These are phyloP conservation scores for Leucosporidium creatinivorum DNA, from an alignment of 768 basidiomycete species.

Conservation along the genomic window DNA sequence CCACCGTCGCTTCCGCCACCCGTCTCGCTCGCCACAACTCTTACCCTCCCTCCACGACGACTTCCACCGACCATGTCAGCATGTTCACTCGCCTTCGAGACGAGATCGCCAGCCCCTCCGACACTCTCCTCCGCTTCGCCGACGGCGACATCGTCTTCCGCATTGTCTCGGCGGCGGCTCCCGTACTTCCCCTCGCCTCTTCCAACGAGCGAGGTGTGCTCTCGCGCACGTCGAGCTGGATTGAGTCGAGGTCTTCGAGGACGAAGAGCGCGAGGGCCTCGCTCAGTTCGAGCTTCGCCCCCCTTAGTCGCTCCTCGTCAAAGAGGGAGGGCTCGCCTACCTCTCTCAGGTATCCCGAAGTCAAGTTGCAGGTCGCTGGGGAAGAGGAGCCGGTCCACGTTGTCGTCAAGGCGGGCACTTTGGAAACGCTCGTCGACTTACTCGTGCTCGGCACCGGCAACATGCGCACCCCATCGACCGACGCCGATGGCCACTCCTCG, in stretches of 20 bases:
- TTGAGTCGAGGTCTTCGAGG: not conserved
- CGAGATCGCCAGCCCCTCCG: not conserved
- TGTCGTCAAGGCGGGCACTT: conserved; percentile 19
- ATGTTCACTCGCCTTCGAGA: not conserved
- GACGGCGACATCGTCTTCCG: conserved; percentile 4
- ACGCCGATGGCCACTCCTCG: conserved; percentile 1
- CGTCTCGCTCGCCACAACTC: conserved; percentile 2
- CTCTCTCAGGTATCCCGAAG: too few species aligned
- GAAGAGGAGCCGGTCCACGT: conserved; percentile 9
- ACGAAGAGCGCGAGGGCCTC: not conserved
- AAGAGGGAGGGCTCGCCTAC: too few species aligned
- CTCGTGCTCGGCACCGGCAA: conserved; percentile 17
- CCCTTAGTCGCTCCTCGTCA: too few species aligned
- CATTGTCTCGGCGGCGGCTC: not conserved
- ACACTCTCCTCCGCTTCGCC: not conserved
- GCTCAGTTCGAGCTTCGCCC: not conserved
- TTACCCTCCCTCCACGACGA: not conserved
- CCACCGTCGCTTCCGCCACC: not conserved
- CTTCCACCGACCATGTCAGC: not conserved
- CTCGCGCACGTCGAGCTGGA: conserved; percentile 1
- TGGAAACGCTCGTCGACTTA: conserved; percentile 16
- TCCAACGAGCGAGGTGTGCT: not conserved
- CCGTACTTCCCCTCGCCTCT: not conserved
- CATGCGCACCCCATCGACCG: conserved; percentile 1
- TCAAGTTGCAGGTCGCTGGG: not conserved